Evolutionary conservation across 331 rosid genomes (phyloP).

Genomic region (Phaseolus coccineus): DNA sequence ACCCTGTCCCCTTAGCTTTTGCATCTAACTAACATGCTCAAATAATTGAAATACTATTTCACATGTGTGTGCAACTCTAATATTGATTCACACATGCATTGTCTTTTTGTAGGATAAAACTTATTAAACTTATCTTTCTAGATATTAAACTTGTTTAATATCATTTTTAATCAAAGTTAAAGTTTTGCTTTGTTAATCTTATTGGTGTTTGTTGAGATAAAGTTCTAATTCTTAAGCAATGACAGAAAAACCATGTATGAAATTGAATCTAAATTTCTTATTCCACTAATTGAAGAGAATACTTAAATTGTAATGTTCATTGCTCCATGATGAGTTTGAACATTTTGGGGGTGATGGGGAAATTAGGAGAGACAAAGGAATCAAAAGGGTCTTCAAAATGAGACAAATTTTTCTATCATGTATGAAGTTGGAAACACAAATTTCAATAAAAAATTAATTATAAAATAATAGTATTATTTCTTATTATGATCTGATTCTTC

Average conservation of each 20-base stretch:
- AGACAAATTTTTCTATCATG: not conserved
- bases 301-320: not conserved
- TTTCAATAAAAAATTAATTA: too few relatives aligned
- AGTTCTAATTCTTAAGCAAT: not conserved
- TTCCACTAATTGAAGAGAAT: not conserved
- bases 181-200: not conserved
- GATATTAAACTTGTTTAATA: not conserved
- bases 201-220: not conserved
- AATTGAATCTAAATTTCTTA: too few relatives aligned
- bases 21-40: not conserved
- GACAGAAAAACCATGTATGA: too few relatives aligned
- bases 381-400: constrained; percentile 1
- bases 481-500: constrained; percentile 1
- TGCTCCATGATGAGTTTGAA: not conserved
- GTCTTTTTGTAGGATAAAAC: not conserved
- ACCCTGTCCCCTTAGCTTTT: not conserved
- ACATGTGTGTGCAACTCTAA: not conserved
- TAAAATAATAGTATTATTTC: not conserved
- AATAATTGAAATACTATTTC: not conserved
- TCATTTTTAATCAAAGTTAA: not conserved
- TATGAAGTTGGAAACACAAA: not conserved
- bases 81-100: not conserved
- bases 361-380: not conserved
- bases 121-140: too few relatives aligned
- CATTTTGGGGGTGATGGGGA: not conserved